Conservation (phyloP, 1,284 basidiomycete species). For the Apiotrichum brassicae region DNA sequence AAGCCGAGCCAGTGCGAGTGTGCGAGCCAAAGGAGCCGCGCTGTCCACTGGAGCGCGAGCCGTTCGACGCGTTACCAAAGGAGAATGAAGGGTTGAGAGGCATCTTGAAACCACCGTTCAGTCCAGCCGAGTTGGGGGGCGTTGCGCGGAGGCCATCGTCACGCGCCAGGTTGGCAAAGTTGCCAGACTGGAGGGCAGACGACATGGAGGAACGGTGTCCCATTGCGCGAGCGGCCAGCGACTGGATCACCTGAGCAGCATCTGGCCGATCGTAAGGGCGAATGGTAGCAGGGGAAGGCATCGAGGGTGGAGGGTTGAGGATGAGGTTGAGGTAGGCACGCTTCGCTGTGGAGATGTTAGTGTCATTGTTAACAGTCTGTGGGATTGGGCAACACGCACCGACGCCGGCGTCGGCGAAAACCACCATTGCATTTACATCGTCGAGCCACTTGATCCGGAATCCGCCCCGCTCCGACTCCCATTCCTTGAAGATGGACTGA, state of each 20-base stretch:
- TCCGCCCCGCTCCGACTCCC: constrained; percentile 77
- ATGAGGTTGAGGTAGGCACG: constrained; percentile 86
- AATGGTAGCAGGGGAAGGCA: constrained; percentile 61
- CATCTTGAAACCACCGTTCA: constrained; percentile 27
- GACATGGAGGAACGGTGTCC: constrained; percentile 39
- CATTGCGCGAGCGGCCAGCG: constrained; percentile 59
- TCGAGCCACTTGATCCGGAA: constrained; percentile 99
- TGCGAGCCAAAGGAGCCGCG: constrained; percentile 18
- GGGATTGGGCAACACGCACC: constrained; percentile 42
- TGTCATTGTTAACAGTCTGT: neutral
- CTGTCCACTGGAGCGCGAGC: neutral
- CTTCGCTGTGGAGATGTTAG: constrained; percentile 67
- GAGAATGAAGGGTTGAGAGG: constrained; percentile 22
- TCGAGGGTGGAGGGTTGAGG: constrained; percentile 69
- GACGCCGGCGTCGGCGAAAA: constrained; percentile 63
- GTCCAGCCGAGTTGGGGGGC: constrained; percentile 11
- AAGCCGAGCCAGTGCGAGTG: constrained; percentile 29
- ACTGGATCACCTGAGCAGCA: constrained; percentile 80
- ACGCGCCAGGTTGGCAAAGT: constrained; percentile 9
- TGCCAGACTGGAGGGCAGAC: constrained; percentile 18
- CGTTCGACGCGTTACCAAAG: constrained; percentile 13
- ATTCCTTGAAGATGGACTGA: constrained; percentile 81
- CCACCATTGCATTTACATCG: constrained; percentile 89
- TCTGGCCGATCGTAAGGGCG: constrained; percentile 91
- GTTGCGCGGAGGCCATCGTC: neutral